Base-by-base conservation (phyloP, 345 rosid genomes). In the Dovyalis caffra region DNA sequence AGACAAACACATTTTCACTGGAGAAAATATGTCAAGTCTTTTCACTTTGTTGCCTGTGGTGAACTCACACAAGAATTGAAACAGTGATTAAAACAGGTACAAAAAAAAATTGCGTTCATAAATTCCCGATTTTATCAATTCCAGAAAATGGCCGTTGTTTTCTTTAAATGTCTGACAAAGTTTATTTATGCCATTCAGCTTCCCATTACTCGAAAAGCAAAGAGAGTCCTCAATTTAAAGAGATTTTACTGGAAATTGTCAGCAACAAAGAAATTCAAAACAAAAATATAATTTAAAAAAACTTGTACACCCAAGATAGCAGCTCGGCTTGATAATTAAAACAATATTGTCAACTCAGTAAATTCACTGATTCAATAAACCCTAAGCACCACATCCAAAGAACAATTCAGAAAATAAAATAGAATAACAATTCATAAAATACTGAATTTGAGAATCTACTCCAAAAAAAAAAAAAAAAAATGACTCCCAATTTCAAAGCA, bases 291-390 rank as follows among this genome's bases (percentile, higher is more conserved):
- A 7, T 66, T 8, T 63, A 16, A 33, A 15, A 62, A 21, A 18
- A 47, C 12, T 69, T 33, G 12, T 53, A 69, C 33, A 49, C 53
- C 23, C 8, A 51, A 51, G 10, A 12, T 38, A 37, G 72, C 43
- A 49, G 61, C 6, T 34, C 5, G n/a, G 6, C 9, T 32, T 1
- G 9, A 69, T 31, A 10, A 29, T 49, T 51, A 2, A 31, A 5
- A 23, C n/a, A n/a, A n/a, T n/a, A n/a, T n/a, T n/a, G n/a, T 69
- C 33, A 18, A 69, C 72, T 8, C 15, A 69, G 34, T 31, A 69
- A 14, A 71, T 11, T 23, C 11, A 53, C 29, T 33, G 28, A 26
- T n/a, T 51, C 4, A 0, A 8, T 53, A 53, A 49, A 53, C 60
- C 60, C 28, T n/a, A 0, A 3, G n/a, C 26, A 53, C 18, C 4